Evolutionary conservation across 257 asterid genomes (phyloP).

Genomic region (Solanum virginianum): DNA sequence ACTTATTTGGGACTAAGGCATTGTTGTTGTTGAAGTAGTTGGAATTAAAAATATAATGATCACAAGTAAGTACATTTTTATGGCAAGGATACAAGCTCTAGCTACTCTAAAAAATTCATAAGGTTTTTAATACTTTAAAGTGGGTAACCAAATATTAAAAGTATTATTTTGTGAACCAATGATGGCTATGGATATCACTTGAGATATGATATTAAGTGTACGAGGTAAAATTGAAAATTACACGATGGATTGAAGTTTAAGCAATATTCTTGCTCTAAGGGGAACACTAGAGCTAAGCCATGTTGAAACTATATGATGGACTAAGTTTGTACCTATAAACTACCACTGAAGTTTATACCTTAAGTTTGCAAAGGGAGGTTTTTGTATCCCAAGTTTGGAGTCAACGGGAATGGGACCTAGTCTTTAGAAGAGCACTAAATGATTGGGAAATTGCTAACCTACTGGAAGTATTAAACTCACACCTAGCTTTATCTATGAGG

Average conservation of each 20-base stretch:
- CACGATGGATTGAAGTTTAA: not conserved
- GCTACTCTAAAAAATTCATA: not conserved
- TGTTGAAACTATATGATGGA: not conserved
- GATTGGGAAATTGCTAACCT: too few species aligned
- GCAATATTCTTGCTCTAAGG: not conserved
- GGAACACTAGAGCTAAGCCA: not conserved
- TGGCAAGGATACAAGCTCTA: not conserved
- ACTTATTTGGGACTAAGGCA: not conserved
- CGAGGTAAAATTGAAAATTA: not conserved
- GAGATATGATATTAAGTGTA: not conserved
- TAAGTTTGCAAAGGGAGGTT: too few species aligned
- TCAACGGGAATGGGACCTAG: too few species aligned
- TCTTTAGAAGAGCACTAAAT: too few species aligned
- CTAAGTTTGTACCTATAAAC: too few species aligned
- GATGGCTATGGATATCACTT: not conserved
- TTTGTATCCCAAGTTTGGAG: too few species aligned
- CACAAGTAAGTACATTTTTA: not conserved
- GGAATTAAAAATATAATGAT: not conserved
- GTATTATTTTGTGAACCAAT: not conserved
- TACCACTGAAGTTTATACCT: too few species aligned
- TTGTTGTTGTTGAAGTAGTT: not conserved
- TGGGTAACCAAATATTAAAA: not conserved
- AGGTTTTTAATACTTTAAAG: not conserved
- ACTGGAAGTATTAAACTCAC: too few species aligned
- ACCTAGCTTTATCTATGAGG: too few species aligned